These are phyloP conservation scores for Fusarium sp. DNA, from an alignment of 2,329 filamentous ascomycete species.

Conservation along the genomic window DNA sequence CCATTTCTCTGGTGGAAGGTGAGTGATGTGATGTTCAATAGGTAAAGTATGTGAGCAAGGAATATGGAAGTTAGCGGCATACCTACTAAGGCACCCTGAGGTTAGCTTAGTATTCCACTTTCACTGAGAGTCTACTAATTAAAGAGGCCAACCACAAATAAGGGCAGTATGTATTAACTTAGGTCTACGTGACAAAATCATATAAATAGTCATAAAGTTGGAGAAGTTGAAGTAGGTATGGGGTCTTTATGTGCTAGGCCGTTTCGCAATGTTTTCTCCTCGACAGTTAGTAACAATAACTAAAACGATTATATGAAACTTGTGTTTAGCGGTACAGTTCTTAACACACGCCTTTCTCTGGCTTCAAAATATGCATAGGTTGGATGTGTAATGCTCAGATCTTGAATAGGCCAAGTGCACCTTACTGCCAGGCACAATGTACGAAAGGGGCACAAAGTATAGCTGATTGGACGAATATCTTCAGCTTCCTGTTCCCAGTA, in stretches of 20 bases:
- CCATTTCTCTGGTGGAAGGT: neutral
- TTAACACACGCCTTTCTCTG: neutral
- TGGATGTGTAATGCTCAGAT: neutral
- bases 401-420: constrained; percentile 1
- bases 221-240: neutral
- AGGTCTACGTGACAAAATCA: neutral
- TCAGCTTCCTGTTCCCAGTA: constrained; percentile 6
- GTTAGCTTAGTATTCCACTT: neutral
- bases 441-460: constrained; percentile 24
- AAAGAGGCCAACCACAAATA: neutral
- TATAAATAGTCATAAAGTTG: neutral
- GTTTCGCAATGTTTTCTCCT: neutral
- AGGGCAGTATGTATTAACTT: neutral
- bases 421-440: constrained; percentile 21
- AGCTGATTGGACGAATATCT: constrained; percentile 8
- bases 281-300: neutral
- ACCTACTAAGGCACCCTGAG: neutral
- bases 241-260: neutral
- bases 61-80: neutral
- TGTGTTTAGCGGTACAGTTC: neutral
- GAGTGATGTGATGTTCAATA: neutral
- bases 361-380: neutral
- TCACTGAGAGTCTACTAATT: neutral
- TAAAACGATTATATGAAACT: neutral
- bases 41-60: neutral